These are phyloP conservation scores for Tephrocybe rancida DNA, from an alignment of 768 basidiomycete species.

Conservation along the genomic window DNA sequence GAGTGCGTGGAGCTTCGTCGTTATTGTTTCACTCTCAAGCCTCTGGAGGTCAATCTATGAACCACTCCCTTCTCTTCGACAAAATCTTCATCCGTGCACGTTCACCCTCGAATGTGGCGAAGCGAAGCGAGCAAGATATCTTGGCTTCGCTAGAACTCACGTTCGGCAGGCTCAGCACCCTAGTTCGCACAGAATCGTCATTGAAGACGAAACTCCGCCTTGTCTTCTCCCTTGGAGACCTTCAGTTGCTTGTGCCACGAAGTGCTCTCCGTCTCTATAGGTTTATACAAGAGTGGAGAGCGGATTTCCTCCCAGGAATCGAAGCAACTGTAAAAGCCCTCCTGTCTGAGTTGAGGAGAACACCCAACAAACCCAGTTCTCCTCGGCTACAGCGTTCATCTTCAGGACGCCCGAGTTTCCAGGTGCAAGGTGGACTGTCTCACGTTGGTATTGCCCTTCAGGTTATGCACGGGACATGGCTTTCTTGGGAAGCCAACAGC, in stretches of 20 bases:
- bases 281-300: conserved; percentile 82
- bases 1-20: conserved; percentile 39
- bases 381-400: conserved; percentile 32
- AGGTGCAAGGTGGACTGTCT: conserved; percentile 54
- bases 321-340: conserved; percentile 67
- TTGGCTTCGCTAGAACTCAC: conserved; percentile 62
- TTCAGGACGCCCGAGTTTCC: conserved; percentile 34
- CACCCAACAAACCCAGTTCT: conserved; percentile 33
- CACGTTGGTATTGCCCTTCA: conserved; percentile 67
- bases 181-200: conserved; percentile 48
- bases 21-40: conserved; percentile 29
- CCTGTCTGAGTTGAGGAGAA: conserved; percentile 60
- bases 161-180: conserved; percentile 45
- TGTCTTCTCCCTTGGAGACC: conserved; percentile 43
- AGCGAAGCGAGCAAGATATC: conserved; percentile 50
- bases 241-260: conserved; percentile 69
- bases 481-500: conserved; percentile 70
- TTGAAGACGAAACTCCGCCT: conserved; percentile 41
- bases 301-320: conserved; percentile 75
- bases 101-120: conserved; percentile 43
- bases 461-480: conserved; percentile 88
- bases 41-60: conserved; percentile 43
- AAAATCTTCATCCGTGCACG: conserved; percentile 60
- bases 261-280: conserved; percentile 79
- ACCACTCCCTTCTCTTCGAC: conserved; percentile 49